A percentile compares a stretch with the other conserved stretches of the same genome.
Conservation (phyloP, 495 filamentous ascomycete genomes). For the Sabuloglossum arenarium region DNA sequence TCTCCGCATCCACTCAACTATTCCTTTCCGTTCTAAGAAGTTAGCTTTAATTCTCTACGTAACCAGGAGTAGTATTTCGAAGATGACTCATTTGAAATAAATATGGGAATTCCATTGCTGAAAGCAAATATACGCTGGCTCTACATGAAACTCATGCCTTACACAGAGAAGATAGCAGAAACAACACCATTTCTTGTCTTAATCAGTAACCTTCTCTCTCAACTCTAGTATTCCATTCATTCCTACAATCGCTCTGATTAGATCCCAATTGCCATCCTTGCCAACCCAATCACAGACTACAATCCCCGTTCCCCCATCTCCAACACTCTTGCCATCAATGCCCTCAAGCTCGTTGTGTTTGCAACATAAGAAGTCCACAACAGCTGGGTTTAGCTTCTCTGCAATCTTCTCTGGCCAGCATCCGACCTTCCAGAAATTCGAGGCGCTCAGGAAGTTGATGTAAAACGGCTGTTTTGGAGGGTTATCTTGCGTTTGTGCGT, state of each 20-base stretch:
- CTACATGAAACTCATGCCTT: too few species aligned
- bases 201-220: too few species aligned
- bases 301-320: constrained; percentile 75
- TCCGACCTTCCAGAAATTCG: constrained; percentile 77
- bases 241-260: constrained; percentile 70
- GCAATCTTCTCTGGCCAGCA: constrained; percentile 93
- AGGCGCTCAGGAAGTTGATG: constrained; percentile 76
- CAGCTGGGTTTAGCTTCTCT: constrained; percentile 79
- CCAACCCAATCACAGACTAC: constrained; percentile 92
- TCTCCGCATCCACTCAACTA: too few species aligned
- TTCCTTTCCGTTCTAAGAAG: too few species aligned
- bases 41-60: too few species aligned
- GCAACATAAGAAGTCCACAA: constrained; percentile 56
- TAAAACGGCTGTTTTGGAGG: constrained; percentile 40
- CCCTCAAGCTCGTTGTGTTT: constrained; percentile 32
- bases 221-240: constrained; percentile 61
- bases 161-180: too few species aligned
- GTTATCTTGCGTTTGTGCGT: neutral
- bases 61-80: too few species aligned
- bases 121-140: too few species aligned
- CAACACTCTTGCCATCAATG: constrained; percentile 18
- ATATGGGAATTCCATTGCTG: too few species aligned
- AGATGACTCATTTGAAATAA: too few species aligned
- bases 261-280: constrained; percentile 75
- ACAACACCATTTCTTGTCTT: too few species aligned